These are phyloP conservation scores for Amanita polypyramis DNA, from an alignment of 768 basidiomycete species.

Conservation along the genomic window DNA sequence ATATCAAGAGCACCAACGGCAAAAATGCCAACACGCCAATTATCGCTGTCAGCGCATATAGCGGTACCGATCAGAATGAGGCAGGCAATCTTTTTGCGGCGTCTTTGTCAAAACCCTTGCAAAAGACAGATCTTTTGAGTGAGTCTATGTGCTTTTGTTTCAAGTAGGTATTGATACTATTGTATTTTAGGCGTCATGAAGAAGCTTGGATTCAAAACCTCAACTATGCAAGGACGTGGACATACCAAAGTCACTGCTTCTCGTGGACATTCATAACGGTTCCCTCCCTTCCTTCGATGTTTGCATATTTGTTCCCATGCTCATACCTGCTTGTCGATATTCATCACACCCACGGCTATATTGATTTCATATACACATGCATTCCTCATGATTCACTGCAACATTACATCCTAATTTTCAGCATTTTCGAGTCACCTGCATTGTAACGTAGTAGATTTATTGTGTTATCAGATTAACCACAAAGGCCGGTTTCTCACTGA, in stretches of 20 bases:
- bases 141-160: constrained; percentile 12
- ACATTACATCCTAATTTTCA: constrained; percentile 7
- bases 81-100: constrained; percentile 66
- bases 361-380: constrained; percentile 11
- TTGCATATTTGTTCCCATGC: constrained; percentile 7
- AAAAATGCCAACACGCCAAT: constrained; percentile 92
- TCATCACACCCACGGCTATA: constrained; percentile 11
- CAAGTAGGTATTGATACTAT: constrained; percentile 3
- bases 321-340: constrained; percentile 8
- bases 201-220: constrained; percentile 85
- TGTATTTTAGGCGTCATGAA: constrained; percentile 49
- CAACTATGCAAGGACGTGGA: constrained; percentile 50
- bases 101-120: constrained; percentile 80
- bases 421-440: constrained; percentile 18
- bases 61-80: constrained; percentile 55
- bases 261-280: constrained; percentile 9
- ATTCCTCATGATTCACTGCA: constrained; percentile 6
- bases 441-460: constrained; percentile 38
- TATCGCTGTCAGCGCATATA: constrained; percentile 84
- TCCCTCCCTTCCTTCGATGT: not conserved
- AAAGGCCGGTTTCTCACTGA: constrained; percentile 1
- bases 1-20: constrained; percentile 95
- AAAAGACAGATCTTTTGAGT: constrained; percentile 75
- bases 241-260: constrained; percentile 42
- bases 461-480: constrained; percentile 17